phyloP scores from a whole-genome alignment of 2,329 filamentous ascomycete species.

The Phialophora tarda region DNA sequence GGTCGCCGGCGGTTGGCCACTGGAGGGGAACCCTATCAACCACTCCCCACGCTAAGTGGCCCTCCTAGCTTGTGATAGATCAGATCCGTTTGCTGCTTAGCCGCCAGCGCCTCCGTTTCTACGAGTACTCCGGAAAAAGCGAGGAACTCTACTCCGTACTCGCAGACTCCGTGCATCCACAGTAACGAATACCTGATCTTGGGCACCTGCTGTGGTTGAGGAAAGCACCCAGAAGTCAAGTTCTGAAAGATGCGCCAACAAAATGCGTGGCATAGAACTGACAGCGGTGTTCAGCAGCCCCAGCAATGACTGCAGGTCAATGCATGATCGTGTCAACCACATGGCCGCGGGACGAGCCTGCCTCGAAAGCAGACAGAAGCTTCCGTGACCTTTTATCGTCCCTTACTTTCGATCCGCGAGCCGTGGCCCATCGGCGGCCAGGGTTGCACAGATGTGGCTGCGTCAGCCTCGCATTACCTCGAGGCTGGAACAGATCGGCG shows the following conservation, averaged over 20 bases:
- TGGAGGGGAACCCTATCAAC: constrained; percentile 12
- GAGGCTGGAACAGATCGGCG: constrained; percentile 5
- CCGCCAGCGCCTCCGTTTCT: constrained; percentile 25
- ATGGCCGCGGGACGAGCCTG: constrained; percentile 12
- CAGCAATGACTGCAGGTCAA: background rate
- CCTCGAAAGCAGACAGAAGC: background rate
- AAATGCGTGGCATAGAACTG: background rate
- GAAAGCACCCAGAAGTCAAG: background rate
- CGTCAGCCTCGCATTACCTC: background rate
- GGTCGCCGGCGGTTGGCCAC: constrained; percentile 22
- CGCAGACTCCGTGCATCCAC: background rate
- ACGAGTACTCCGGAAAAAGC: constrained; percentile 5
- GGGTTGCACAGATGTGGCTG: constrained; percentile 7
- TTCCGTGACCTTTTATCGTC: background rate
- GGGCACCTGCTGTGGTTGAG: background rate
- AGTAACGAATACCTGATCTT: background rate
- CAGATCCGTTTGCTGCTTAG: constrained; percentile 19
- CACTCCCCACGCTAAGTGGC: constrained; percentile 30
- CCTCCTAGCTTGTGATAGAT: constrained; percentile 31
- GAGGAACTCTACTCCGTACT: background rate
- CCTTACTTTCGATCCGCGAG: constrained; percentile 1
- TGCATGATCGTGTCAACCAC: constrained; percentile 21
- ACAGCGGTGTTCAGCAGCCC: background rate
- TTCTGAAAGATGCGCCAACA: background rate
- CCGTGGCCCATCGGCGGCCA: constrained; percentile 3